A percentile compares a stretch with the other conserved stretches of the same genome.
phyloP scores from a whole-genome alignment of 768 basidiomycete species.

The Suillus alpinus region DNA sequence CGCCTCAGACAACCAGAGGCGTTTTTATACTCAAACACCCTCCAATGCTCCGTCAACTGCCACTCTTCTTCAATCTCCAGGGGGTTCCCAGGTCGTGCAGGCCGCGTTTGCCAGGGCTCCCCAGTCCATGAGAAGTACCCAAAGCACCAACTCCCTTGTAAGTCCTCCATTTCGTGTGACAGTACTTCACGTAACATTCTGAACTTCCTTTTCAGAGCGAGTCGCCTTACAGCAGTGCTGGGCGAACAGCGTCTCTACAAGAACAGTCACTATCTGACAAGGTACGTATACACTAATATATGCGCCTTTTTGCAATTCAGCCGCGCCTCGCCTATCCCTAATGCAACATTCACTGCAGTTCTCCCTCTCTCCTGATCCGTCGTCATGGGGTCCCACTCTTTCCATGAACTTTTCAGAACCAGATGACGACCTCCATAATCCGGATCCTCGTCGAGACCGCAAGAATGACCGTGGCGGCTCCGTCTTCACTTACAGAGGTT shows the following conservation, averaged over 20 bases:
- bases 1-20: slow-evolving; percentile 36
- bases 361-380: slow-evolving; percentile 71
- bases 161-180: slow-evolving; percentile 12
- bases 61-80: slow-evolving; percentile 44
- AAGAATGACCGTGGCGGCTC: slow-evolving; percentile 53
- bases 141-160: slow-evolving; percentile 45
- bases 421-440: slow-evolving; percentile 74
- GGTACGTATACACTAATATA: slow-evolving; percentile 28
- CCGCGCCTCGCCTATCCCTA: not conserved
- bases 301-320: not conserved
- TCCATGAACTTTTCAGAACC: slow-evolving; percentile 54
- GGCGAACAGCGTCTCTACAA: slow-evolving; percentile 26
- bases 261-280: slow-evolving; percentile 58
- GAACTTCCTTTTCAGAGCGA: slow-evolving; percentile 30
- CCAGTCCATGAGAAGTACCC: slow-evolving; percentile 31
- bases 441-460: slow-evolving; percentile 61
- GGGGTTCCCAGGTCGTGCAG: slow-evolving; percentile 33
- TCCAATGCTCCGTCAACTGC: slow-evolving; percentile 48
- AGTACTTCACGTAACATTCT: not conserved
- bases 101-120: slow-evolving; percentile 43
- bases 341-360: slow-evolving; percentile 40
- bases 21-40: slow-evolving; percentile 38
- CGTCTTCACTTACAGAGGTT: slow-evolving; percentile 66
- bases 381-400: slow-evolving; percentile 68
- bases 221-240: slow-evolving; percentile 38